A percentile compares a stretch with the other conserved stretches of the same genome.
Evolutionary conservation across 2,329 filamentous ascomycete species (phyloP).

Genomic region (Aspergillus nomiae): DNA sequence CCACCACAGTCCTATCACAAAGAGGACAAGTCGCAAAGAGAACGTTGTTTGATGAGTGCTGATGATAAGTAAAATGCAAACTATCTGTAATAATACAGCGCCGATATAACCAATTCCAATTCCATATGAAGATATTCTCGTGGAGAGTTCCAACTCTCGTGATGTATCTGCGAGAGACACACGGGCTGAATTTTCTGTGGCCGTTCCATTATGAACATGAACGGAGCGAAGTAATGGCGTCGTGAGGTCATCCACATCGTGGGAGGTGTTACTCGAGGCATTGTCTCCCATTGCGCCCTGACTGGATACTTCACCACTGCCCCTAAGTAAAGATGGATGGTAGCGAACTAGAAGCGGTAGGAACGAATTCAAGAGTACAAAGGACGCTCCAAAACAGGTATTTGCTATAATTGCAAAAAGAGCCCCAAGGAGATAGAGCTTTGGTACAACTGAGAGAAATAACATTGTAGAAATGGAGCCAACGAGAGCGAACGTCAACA

Average conservation of each 20-base stretch:
- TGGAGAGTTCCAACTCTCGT: constrained; percentile 78
- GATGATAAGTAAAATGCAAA: constrained; percentile 76
- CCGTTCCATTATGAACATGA: constrained; percentile 7
- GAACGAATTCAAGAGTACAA: constrained; percentile 94
- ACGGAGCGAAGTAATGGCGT: constrained; percentile 30
- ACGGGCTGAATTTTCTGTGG: constrained; percentile 9
- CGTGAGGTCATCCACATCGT: constrained; percentile 19
- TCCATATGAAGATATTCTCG: constrained; percentile 85
- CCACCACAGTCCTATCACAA: constrained; percentile 91
- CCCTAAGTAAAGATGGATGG: constrained; percentile 62
- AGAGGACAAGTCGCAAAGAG: constrained; percentile 82
- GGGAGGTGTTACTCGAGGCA: constrained; percentile 6
- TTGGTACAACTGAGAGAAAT: constrained; percentile 76
- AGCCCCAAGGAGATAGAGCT: constrained; percentile 77
- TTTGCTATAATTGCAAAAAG: constrained; percentile 88
- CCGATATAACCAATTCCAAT: constrained; percentile 93
- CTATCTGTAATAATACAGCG: constrained; percentile 78
- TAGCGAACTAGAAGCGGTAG: constrained; percentile 86
- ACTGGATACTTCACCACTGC: constrained; percentile 10
- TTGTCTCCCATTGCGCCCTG: constrained; percentile 5
- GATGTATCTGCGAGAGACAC: constrained; percentile 36
- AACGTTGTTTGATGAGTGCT: constrained; percentile 75
- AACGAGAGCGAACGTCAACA: constrained; percentile 80
- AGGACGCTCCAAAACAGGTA: constrained; percentile 91
- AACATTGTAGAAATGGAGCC: constrained; percentile 85